Evolutionary conservation across 1,284 basidiomycete species (phyloP).

Genomic region (Papiliotrema terrestris): DNA sequence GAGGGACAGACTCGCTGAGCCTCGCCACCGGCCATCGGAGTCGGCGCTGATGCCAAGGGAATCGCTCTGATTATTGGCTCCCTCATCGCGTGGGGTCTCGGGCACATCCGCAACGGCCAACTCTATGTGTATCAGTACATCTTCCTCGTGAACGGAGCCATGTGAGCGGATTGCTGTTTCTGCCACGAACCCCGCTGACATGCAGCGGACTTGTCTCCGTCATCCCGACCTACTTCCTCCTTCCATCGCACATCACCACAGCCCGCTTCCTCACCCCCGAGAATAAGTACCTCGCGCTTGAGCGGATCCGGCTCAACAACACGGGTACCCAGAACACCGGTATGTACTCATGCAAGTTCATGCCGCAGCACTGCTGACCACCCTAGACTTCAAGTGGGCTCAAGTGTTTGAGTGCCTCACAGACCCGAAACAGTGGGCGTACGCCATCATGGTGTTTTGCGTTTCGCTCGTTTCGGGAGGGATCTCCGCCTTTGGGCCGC

Average conservation of each 20-base stretch:
- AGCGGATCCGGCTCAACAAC: slow-evolving; percentile 46
- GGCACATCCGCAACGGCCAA: slow-evolving; percentile 15
- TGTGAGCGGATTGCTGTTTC: slow-evolving; percentile 17
- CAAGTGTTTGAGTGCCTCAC: slow-evolving; percentile 40
- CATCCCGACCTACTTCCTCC: slow-evolving; percentile 24
- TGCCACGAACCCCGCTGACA: background rate
- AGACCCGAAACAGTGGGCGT: slow-evolving; percentile 43
- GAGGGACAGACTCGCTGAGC: too few relatives aligned
- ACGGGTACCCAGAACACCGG: slow-evolving; percentile 35
- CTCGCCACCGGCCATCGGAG: too few relatives aligned
- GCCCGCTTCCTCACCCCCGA: slow-evolving; percentile 43
- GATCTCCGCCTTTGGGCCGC: slow-evolving; percentile 37
- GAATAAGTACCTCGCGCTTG: slow-evolving; percentile 45
- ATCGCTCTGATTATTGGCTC: slow-evolving; percentile 29
- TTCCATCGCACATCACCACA: slow-evolving; percentile 39
- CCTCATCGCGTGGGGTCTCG: slow-evolving; percentile 34
- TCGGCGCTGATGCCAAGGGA: slow-evolving; percentile 2
- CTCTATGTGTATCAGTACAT: slow-evolving; percentile 48
- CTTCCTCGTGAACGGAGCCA: slow-evolving; percentile 53
- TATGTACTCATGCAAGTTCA: background rate
- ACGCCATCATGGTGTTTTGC: slow-evolving; percentile 29
- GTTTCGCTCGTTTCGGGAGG: slow-evolving; percentile 35
- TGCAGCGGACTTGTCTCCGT: slow-evolving; percentile 12
- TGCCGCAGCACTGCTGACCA: background rate
- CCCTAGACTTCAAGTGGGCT: slow-evolving; percentile 26